Percentiles rank a stretch among this genome's conserved stretches.
Conservation (phyloP, 1,284 basidiomycete genomes). For the Veloporphyrellus conicus region DNA sequence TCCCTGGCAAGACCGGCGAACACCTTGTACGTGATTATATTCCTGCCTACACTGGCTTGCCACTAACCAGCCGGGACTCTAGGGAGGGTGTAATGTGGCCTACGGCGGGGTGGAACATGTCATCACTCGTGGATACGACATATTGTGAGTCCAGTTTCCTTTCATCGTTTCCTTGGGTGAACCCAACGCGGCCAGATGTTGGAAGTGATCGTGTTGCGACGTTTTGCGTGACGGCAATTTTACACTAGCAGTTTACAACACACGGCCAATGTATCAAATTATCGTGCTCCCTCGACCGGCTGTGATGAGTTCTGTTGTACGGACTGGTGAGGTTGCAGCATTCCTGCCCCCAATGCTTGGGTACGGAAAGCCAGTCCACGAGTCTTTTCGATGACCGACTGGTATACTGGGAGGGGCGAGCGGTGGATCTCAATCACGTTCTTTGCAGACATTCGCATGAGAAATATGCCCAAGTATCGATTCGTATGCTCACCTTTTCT, state of each 20-base stretch:
- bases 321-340: constrained; percentile 52
- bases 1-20: constrained; percentile 69
- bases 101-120: constrained; percentile 42
- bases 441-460: constrained; percentile 38
- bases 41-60: constrained; percentile 10
- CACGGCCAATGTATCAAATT: constrained; percentile 2
- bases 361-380: constrained; percentile 88
- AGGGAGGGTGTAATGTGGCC: constrained; percentile 44
- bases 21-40: constrained; percentile 52
- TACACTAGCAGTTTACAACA: constrained; percentile 10
- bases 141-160: constrained; percentile 44
- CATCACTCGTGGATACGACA: constrained; percentile 48
- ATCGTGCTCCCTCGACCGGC: constrained; percentile 33
- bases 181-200: not conserved
- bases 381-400: constrained; percentile 94
- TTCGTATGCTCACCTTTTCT: constrained; percentile 61
- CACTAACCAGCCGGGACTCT: constrained; percentile 18
- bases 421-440: constrained; percentile 96
- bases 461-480: not conserved
- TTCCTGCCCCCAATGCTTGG: constrained; percentile 84
- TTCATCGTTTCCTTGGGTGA: not conserved
- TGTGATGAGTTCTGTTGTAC: constrained; percentile 33
- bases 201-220: no score
- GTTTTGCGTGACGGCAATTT: no score
- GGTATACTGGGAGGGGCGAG: constrained; percentile 86